Evolutionary conservation across 2,329 filamentous ascomycete genomes (phyloP), one percentile per base, ranked within the genome.

Genomic region (Xylariaceae sp.): DNA sequence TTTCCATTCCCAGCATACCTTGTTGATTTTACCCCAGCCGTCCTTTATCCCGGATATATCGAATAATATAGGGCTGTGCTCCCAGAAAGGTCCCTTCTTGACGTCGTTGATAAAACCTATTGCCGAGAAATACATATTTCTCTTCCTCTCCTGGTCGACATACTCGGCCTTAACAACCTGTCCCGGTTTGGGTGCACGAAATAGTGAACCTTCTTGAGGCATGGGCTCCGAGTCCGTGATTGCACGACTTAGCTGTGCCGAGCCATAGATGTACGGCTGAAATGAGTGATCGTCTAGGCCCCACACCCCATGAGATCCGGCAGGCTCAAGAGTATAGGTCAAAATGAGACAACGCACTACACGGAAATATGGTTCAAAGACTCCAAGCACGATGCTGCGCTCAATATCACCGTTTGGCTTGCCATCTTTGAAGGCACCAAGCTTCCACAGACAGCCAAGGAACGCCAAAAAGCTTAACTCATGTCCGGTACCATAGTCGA

Each of bases 11-110:
- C 20, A 44, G 29, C 10, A 12, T 65, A 84, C 84, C 79, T 93
- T 93, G 75, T 99, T 98, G 69, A 99, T 96, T 79, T 99, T 99
- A 37, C 90, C 95, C 95, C 95, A 99, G n/a, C 95, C 90, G 54
- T 89, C 88, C 64, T 85, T 86, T 61, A 99, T 89, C 10, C 95
- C 95, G 0, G 91, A 96, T 42, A 99, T 91, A 72, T 99, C 93
- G 71, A 89, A 99, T 12, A 99, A 77, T 63, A 96, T 93, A 0
- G 93, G 93, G 63, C 91, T 96, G 71, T 99, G 93, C 66, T 93
- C 90, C 93, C 95, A 98, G 71, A 99, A 99, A 0, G 95, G 93
- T 0, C 95, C 95, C 60, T 82, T 93, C 71, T 99, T 99, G 47
- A 99, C 95, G 69, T 96, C 93, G 73, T 96, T 90, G 71, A 99